A percentile compares a stretch with the other conserved stretches of the same genome.
Evolutionary conservation across 345 rosid species (phyloP).

Genomic region (Citrus unshiu): DNA sequence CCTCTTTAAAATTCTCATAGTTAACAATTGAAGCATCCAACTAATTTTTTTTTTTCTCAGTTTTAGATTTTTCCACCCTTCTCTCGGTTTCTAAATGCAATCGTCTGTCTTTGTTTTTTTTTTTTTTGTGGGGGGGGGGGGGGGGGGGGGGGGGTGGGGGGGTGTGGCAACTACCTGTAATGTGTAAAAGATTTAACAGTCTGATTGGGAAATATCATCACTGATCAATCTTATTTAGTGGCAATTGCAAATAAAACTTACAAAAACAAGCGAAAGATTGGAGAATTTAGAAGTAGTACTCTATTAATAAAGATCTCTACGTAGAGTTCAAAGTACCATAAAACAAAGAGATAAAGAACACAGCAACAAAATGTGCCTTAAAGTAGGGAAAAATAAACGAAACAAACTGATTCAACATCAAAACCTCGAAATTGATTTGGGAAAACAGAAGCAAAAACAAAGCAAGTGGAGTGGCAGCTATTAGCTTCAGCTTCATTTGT

Average conservation of each 20-base stretch:
- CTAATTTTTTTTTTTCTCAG: no score
- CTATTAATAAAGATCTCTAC: neutral
- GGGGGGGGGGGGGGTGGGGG: no score
- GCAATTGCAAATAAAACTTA: no score
- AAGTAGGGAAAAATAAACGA: neutral
- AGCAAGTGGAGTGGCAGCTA: neutral
- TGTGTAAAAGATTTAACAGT: neutral
- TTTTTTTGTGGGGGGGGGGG: no score
- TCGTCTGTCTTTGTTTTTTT: neutral
- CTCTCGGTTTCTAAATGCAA: neutral
- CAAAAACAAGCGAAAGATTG: neutral
- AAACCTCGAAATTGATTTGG: neutral
- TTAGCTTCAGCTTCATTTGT: conserved; percentile 15
- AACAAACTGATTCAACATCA: neutral
- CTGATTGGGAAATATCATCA: neutral
- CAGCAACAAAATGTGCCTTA: neutral
- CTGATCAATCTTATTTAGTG: no score
- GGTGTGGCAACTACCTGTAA: neutral
- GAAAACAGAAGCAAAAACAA: neutral
- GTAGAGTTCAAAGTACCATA: no score
- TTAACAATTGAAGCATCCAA: no score
- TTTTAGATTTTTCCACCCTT: no score
- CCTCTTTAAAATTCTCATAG: no score
- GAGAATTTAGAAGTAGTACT: neutral
- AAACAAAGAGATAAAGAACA: neutral